These are phyloP conservation scores for Dunaliella primolecta DNA, from an alignment of 139 green algal genomes.

Conservation along the genomic window DNA sequence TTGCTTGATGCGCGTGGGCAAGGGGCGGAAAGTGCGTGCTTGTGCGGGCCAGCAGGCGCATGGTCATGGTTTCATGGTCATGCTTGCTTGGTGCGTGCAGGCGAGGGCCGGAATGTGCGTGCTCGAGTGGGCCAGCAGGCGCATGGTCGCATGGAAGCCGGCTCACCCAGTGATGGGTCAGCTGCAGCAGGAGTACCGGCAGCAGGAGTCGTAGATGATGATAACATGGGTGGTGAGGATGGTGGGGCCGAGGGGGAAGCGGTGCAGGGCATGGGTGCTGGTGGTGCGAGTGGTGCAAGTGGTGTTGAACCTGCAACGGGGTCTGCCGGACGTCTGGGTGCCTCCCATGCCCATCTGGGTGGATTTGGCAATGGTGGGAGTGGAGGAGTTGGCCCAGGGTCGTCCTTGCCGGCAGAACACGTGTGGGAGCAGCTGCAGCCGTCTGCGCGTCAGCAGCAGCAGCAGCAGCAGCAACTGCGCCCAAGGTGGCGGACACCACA, in stretches of 20 bases:
- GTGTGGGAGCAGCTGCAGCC: neutral
- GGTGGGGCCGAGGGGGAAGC: neutral
- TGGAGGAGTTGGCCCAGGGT: neutral
- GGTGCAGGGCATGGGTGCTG: neutral
- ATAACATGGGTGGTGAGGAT: neutral
- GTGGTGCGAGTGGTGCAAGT: neutral
- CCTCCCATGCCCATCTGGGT: neutral
- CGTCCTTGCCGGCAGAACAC: neutral
- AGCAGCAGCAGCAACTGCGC: neutral
- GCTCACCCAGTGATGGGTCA: neutral
- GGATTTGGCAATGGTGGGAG: neutral
- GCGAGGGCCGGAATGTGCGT: too few relatives aligned
- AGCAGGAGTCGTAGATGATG: neutral
- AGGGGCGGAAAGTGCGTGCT: neutral
- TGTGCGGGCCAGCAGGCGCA: neutral
- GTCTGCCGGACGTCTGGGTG: too few relatives aligned
- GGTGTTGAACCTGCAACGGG: too few relatives aligned
- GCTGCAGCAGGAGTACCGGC: neutral
- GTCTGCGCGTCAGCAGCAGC: neutral
- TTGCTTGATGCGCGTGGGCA: neutral
- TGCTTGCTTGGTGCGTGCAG: neutral
- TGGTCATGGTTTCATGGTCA: neutral
- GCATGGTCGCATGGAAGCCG: too few relatives aligned
- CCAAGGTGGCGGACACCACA: too few relatives aligned
- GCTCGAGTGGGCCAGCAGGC: too few relatives aligned